Base-by-base conservation (phyloP, 495 filamentous ascomycete genomes). In the Aspergillus coremiiformis region DNA sequence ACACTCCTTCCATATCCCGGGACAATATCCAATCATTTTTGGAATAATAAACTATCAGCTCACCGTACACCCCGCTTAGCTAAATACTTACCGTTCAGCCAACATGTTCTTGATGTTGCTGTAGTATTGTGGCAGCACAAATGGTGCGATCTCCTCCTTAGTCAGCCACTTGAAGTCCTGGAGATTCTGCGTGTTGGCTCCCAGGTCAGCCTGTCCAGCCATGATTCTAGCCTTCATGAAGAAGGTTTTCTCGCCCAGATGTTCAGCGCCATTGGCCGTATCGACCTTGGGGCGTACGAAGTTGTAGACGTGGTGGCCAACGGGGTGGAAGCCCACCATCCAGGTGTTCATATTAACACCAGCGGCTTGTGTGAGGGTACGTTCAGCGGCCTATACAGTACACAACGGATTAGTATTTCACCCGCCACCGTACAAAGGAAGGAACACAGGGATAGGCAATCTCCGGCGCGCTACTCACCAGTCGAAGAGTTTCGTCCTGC, bases 331-430 rank as follows among this genome's bases (percentile, higher is more conserved):
- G 52, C 92, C 93, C 52, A 97, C 87, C 59, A 97, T 79, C 91
- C 94, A 99, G 52, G 90, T 96, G 75, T 97, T 96, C 92, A 99
- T 97, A 77, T 99, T 96, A 24, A 86, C 67, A 53, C 93, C 93
- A 11, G 81, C 89, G 11, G 89, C 72, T 56, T 90, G 80, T 39
- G 78, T 66, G 5, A 97, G 77, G 52, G 86, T 81, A 44, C 90
- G 82, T 55, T 85, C 80, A 39, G 92, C 92, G 26, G 86, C 86
- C 94, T 98, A 59, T 20, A 43, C 48, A 7, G 5, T 10, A 57
- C 23, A 26, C 60, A 27, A 4, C 32, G 32, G 45, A 35, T n/a
- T 24, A 8, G 17, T 39, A 22, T 15, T 22, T 6, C 23, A 10
- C 19, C 15, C 37, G 17, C 1, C 15, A 21, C 4, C 4, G 37